Evolutionary conservation across 108 stramenopile genomes (phyloP).

Genomic region (Stephanodiscus minutulus): DNA sequence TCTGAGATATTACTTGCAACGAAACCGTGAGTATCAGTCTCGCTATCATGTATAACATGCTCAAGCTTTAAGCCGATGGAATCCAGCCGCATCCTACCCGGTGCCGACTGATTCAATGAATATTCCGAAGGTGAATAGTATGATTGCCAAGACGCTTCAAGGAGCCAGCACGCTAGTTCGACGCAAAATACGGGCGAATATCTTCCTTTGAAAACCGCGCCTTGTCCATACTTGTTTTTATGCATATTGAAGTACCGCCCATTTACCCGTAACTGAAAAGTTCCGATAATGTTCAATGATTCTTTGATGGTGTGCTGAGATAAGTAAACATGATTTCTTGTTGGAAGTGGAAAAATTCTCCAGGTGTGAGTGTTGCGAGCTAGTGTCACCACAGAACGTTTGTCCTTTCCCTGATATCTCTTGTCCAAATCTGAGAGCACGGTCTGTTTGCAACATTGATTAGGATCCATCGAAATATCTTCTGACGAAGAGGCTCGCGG

Average conservation of each 20-base stretch:
- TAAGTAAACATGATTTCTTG: conserved; percentile 47
- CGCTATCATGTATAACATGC: conserved; percentile 67
- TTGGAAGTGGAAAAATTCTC: conserved; percentile 79
- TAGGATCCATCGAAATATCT: conserved; percentile 2
- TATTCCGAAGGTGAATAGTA: conserved; percentile 79
- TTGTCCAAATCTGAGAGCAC: conserved; percentile 44
- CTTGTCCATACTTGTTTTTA: conserved; percentile 42
- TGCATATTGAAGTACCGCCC: conserved; percentile 24
- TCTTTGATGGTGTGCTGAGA: conserved; percentile 53
- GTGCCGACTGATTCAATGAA: conserved; percentile 51
- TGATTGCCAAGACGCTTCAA: conserved; percentile 91
- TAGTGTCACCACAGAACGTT: conserved; percentile 64
- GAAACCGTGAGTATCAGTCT: conserved; percentile 75
- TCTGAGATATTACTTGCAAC: conserved; percentile 66
- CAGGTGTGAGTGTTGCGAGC: conserved; percentile 61
- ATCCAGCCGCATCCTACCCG: conserved; percentile 74
- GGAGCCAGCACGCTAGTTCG: conserved; percentile 85
- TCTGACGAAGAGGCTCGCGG: no score
- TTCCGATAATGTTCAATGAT: conserved; percentile 45
- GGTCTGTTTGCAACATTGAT: conserved; percentile 24
- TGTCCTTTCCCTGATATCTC: conserved; percentile 62
- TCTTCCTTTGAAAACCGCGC: conserved; percentile 48
- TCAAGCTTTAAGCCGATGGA: conserved; percentile 75
- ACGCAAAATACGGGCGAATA: conserved; percentile 88
- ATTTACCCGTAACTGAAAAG: conserved; percentile 40